Conservation (phyloP, 768 basidiomycete species). For the Lactifluus pinguis region DNA sequence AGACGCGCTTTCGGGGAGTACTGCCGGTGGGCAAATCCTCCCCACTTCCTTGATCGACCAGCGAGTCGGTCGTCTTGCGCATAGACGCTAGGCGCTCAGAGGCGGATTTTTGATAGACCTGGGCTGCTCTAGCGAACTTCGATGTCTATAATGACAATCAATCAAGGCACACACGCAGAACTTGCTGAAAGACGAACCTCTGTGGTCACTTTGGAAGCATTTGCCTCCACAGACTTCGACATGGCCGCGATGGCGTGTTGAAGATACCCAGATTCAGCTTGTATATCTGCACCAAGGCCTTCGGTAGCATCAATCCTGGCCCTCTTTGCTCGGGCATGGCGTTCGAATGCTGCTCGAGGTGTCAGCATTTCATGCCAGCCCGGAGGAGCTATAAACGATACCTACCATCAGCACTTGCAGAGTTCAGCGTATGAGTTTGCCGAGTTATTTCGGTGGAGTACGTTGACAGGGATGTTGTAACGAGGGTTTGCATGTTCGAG, state of each 20-base stretch:
- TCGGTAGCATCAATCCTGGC: constrained; percentile 54
- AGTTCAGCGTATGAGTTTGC: constrained; percentile 36
- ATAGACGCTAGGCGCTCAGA: constrained; percentile 39
- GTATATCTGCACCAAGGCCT: constrained; percentile 38
- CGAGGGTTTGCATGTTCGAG: constrained; percentile 34
- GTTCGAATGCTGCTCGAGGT: constrained; percentile 43
- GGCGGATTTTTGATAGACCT: constrained; percentile 37
- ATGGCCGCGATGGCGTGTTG: constrained; percentile 44
- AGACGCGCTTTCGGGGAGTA: constrained; percentile 69
- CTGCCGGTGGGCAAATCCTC: constrained; percentile 61
- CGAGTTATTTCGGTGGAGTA: constrained; percentile 46
- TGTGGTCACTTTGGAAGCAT: constrained; percentile 35
- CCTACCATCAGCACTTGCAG: constrained; percentile 39
- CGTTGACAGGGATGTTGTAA: constrained; percentile 38
- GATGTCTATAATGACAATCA: constrained; percentile 30
- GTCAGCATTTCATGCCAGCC: not conserved
- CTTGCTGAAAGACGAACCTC: constrained; percentile 36
- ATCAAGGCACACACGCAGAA: not conserved
- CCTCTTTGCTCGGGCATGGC: constrained; percentile 53
- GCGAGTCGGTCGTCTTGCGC: constrained; percentile 39
- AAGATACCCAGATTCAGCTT: constrained; percentile 43
- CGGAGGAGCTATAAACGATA: not conserved
- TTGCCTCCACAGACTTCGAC: constrained; percentile 39
- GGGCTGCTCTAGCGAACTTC: constrained; percentile 32
- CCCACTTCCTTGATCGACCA: constrained; percentile 49